Base-by-base conservation (phyloP, 345 rosid genomes). In the Moricandia moricandioides region DNA sequence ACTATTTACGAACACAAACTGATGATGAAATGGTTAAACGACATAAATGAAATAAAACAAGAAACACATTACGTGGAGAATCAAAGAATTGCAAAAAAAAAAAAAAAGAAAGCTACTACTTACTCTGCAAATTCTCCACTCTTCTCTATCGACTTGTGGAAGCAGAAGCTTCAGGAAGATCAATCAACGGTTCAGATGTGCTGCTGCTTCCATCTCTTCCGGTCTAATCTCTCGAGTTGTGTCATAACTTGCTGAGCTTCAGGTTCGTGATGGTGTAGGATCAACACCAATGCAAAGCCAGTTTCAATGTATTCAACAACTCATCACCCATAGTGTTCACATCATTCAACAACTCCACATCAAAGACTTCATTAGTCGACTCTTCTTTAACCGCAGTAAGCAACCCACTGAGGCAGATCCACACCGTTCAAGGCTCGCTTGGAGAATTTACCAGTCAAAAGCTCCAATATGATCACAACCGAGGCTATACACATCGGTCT, bases 321-420 rank as follows among this genome's bases (percentile, higher is more conserved):
- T 91, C 97, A 75, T 94, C 97, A 11, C 92, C 52, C 52, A 47
- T 47, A 47, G 52, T 47, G 52, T 47, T 47, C 52, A 47, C 52
- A 47, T 47, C 52, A 85, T 82, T 88, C 92, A 91, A 83, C 30
- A 91, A 76, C 79, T 94, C 98, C 82, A 90, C 57, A 75, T 94
- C 98, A 9, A 91, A 91, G 6, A 91, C 96, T 74, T 94, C 96
- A 49, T 91, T 91, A 4, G 98, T 91, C 92, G 96, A 90, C 61
- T 94, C 97, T 75, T 91, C 97, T 80, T 94, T 94, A 47, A 91
- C 97, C 9, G 86, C 88, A 0, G 97, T 89, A 26, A 26, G 98
- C 98, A 71, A 91, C 97, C 98, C 98, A 91, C 4, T 88, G 96
- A 13, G 98, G 98, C 88, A 94, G 79, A 79, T 88, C 98, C 70